Conservation (phyloP, 768 basidiomycete species). For the Suillus discolor region DNA sequence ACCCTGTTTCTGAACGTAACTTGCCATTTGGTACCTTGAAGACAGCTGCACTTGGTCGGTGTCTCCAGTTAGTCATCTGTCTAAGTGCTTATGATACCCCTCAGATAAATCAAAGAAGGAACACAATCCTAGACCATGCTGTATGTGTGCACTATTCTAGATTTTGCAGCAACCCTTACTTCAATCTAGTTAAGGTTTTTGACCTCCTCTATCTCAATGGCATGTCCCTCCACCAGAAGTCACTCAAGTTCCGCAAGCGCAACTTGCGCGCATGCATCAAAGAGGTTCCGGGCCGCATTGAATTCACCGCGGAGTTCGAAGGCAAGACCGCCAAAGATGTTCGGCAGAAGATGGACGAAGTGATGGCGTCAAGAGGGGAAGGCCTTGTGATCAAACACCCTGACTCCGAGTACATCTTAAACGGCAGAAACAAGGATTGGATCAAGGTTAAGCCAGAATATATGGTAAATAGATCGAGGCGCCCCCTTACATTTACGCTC, state of each 20-base stretch:
- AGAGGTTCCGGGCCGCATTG: conserved; percentile 76
- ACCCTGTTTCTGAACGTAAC: conserved; percentile 85
- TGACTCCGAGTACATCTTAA: conserved; percentile 76
- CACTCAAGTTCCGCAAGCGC: conserved; percentile 75
- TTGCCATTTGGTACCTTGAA: conserved; percentile 94
- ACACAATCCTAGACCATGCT: conserved; percentile 85
- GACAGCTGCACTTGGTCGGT: conserved; percentile 81
- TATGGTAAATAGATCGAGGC: conserved; percentile 51
- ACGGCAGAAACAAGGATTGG: conserved; percentile 91
- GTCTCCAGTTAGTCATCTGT: background rate
- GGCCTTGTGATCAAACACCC: conserved; percentile 93
- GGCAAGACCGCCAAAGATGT: conserved; percentile 86
- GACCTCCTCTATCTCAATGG: conserved; percentile 91
- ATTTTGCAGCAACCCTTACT: conserved; percentile 29
- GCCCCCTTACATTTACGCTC: conserved; percentile 4
- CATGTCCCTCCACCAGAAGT: conserved; percentile 71
- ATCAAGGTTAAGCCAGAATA: conserved; percentile 93
- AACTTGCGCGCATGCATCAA: conserved; percentile 71
- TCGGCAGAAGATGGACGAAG: conserved; percentile 72
- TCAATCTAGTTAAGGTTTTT: conserved; percentile 87
- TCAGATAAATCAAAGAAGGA: conserved; percentile 73
- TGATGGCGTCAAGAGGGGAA: conserved; percentile 87
- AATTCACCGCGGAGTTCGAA: conserved; percentile 70
- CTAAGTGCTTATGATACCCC: background rate
- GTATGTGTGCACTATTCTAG: conserved; percentile 39